Conservation (phyloP, 2,329 filamentous ascomycete genomes). For the Calcarisporium arbuscula region DNA sequence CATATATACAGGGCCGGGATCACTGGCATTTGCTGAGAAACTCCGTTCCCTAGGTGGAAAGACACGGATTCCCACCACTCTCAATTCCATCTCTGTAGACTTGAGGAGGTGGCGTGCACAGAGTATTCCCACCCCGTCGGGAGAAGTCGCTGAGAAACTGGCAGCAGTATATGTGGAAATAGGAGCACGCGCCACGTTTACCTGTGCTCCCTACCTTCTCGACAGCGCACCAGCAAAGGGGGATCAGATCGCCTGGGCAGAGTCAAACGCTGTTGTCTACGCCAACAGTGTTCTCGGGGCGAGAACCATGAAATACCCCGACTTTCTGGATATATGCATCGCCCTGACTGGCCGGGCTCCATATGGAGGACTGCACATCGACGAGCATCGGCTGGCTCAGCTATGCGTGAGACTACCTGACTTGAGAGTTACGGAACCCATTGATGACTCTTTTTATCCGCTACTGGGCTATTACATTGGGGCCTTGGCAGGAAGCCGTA, state of each 20-base stretch:
- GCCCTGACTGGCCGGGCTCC: slow-evolving; percentile 39
- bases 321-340: slow-evolving; percentile 36
- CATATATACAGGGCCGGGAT: slow-evolving; percentile 33
- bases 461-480: slow-evolving; percentile 32
- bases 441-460: slow-evolving; percentile 31
- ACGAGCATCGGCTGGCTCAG: slow-evolving; percentile 28
- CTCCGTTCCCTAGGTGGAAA: slow-evolving; percentile 26
- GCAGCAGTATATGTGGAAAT: slow-evolving; percentile 31
- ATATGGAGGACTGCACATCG: slow-evolving; percentile 40
- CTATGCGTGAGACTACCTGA: slow-evolving; percentile 26
- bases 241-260: slow-evolving; percentile 36
- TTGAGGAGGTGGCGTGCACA: slow-evolving; percentile 30
- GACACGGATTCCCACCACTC: slow-evolving; percentile 30
- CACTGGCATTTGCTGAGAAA: slow-evolving; percentile 27
- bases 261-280: slow-evolving; percentile 39
- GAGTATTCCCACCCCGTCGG: slow-evolving; percentile 24
- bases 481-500: slow-evolving; percentile 17
- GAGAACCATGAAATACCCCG: slow-evolving; percentile 37
- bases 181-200: slow-evolving; percentile 34
- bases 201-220: slow-evolving; percentile 37
- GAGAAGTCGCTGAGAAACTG: slow-evolving; percentile 23
- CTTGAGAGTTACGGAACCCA: slow-evolving; percentile 13
- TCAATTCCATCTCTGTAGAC: slow-evolving; percentile 39
- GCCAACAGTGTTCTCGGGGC: slow-evolving; percentile 40
- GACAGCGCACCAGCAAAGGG: slow-evolving; percentile 20